Evolutionary conservation across 2,329 filamentous ascomycete species (phyloP).

Genomic region (Fusarium foetens): DNA sequence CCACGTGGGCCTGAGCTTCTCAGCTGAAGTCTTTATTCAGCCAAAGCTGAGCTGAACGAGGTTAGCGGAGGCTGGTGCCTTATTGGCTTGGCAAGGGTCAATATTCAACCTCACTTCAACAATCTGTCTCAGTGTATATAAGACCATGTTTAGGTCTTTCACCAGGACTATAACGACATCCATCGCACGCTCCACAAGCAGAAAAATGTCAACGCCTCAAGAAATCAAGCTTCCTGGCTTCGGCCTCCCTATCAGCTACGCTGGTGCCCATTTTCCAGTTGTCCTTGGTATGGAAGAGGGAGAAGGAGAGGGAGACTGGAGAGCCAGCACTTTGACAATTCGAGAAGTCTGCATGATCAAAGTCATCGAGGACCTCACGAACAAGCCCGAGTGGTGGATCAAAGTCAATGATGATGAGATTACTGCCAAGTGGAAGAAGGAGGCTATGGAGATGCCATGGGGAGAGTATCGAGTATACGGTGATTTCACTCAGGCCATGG

Average conservation of each 20-base stretch:
- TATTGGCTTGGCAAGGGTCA: neutral
- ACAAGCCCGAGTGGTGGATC: slow-evolving; percentile 51
- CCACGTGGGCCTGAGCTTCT: neutral
- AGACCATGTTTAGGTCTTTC: neutral
- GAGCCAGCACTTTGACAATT: slow-evolving; percentile 43
- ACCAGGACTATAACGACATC: neutral
- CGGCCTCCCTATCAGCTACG: slow-evolving; percentile 38
- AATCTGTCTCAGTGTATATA: neutral
- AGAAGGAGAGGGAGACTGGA: slow-evolving; percentile 29
- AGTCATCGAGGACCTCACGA: slow-evolving; percentile 48
- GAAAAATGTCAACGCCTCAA: neutral
- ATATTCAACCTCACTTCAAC: neutral
- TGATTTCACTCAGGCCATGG: slow-evolving; percentile 47
- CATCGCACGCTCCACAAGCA: neutral
- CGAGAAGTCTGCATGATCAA: slow-evolving; percentile 50
- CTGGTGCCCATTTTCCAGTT: slow-evolving; percentile 33
- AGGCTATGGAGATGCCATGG: slow-evolving; percentile 48
- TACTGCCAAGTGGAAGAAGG: slow-evolving; percentile 44
- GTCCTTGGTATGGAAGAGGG: slow-evolving; percentile 10
- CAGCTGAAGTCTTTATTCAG: neutral
- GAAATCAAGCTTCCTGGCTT: slow-evolving; percentile 41
- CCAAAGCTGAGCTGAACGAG: neutral
- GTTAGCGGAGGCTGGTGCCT: slow-evolving; percentile 22
- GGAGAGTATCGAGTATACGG: slow-evolving; percentile 27
- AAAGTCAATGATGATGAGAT: slow-evolving; percentile 46